These are phyloP conservation scores for Cicer bijugum DNA, from an alignment of 306 rosid species.

Conservation along the genomic window DNA sequence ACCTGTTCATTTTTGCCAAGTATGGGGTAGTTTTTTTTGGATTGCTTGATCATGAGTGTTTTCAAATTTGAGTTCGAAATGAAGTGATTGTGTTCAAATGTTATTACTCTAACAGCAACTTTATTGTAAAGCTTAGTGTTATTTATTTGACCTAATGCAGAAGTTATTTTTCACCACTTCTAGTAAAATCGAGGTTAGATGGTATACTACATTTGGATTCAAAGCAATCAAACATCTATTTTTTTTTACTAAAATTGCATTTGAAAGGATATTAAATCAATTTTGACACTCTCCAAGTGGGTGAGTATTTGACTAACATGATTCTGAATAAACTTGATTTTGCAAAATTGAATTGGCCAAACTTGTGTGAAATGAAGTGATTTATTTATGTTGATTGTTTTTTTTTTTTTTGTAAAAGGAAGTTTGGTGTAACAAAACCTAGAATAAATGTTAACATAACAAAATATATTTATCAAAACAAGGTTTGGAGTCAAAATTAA, in stretches of 20 bases:
- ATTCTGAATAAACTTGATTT: slow-evolving; percentile 9
- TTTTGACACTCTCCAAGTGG: slow-evolving; percentile 16
- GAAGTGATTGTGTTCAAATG: not conserved
- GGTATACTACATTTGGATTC: not conserved
- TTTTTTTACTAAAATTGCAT: not conserved
- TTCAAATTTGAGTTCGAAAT: not conserved
- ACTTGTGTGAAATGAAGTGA: not conserved
- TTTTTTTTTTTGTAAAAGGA: no score
- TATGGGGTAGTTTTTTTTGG: no score
- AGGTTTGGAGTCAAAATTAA: slow-evolving; percentile 7
- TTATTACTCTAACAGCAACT: not conserved
- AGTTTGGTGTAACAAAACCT: not conserved
- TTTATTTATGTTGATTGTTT: not conserved
- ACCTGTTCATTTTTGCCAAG: no score
- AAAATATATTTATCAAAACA: not conserved
- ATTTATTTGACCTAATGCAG: not conserved
- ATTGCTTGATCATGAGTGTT: no score
- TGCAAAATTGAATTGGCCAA: not conserved
- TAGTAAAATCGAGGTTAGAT: not conserved
- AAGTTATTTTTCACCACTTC: not conserved
- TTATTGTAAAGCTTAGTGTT: not conserved
- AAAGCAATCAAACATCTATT: slow-evolving; percentile 1
- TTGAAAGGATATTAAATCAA: not conserved
- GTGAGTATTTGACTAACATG: not conserved
- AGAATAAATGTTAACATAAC: not conserved